Base-by-base conservation (phyloP, 2,329 filamentous ascomycete genomes). In the Penicillium digitatum region DNA sequence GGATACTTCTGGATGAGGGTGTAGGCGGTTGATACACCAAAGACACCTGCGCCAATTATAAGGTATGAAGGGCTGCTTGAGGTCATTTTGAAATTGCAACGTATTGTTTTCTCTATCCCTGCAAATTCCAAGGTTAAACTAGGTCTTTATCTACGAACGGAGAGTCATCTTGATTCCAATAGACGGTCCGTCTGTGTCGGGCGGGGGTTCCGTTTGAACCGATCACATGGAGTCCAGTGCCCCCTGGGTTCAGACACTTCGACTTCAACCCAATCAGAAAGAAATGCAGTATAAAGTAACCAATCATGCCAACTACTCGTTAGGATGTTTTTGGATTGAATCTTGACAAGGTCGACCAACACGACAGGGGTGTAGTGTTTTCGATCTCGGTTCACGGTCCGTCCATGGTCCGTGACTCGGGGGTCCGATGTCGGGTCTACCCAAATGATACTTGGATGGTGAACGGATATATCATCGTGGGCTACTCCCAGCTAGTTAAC, bases 1-100 rank as follows among this genome's bases (percentile, higher is more conserved):
- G 65, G 65, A 16, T 68, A 67, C 34, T 66, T 68, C 37, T 61
- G 64, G 26, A 68, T 68, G 5, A 68, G 62, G 38, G 65, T 59
- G 27, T 66, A 67, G 52, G 65, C 65, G 6, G 65, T 67, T 29
- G 65, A 68, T 4, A 67, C 65, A 20, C 65, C 65, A 26, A 68
- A 68, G 29, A 68, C 65, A 22, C 65, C 65, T 1, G 64, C 62
- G 10, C 64, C 64, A n/a, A 66, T 60, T 20, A 66, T 66, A 20
- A 66, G 58, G 51, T 65, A 66, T 48, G 64, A 66, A 35, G 54
- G 49, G 61, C 73, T 18, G 27, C 3, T 56, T 40, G 56, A n/a
- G 35, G 57, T 26, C 62, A 65, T 65, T 3, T 52, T 45, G 18
- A 16, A 45, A 45, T 45, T 10, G n/a, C 5, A 18, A 11, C 9